These are phyloP conservation scores for Claviceps africana DNA, from an alignment of 2,329 filamentous ascomycete genomes.

Conservation along the genomic window DNA sequence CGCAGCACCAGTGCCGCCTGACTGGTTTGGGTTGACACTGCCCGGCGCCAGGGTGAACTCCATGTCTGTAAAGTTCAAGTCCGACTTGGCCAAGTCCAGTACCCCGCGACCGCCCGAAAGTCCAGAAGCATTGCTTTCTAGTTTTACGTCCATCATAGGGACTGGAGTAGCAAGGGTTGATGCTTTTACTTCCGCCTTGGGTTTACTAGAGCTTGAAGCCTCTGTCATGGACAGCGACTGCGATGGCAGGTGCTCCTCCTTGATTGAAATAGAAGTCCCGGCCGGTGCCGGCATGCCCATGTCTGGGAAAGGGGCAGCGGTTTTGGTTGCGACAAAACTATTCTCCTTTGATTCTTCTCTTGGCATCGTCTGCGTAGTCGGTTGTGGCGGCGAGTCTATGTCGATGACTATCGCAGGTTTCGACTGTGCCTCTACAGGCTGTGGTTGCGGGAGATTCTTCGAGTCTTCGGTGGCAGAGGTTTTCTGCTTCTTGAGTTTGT, in stretches of 20 bases:
- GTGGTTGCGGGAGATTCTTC: conserved; percentile 6
- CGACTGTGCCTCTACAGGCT: conserved; percentile 21
- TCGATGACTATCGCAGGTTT: conserved; percentile 24
- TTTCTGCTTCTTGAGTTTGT: conserved; percentile 20
- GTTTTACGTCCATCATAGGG: conserved; percentile 15
- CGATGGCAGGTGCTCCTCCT: conserved; percentile 10
- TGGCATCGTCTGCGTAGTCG: conserved; percentile 10
- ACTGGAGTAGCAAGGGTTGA: conserved; percentile 14
- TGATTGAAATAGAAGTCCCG: conserved; percentile 9
- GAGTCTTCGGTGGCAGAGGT: conserved; percentile 9
- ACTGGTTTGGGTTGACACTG: conserved; percentile 15
- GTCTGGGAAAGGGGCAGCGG: conserved; percentile 40
- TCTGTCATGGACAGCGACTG: neutral
- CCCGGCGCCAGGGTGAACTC: conserved; percentile 38
- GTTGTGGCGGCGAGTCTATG: conserved; percentile 20
- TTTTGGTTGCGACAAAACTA: conserved; percentile 16
- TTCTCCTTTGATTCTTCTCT: conserved; percentile 20
- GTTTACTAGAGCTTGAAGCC: neutral
- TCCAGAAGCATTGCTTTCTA: conserved; percentile 12
- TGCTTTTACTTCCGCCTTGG: conserved; percentile 15
- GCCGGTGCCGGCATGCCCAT: conserved; percentile 27
- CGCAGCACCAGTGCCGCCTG: conserved; percentile 1
- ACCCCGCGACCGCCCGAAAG: conserved; percentile 8
- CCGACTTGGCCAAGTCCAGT: conserved; percentile 16
- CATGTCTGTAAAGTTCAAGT: conserved; percentile 42